Base-by-base conservation (phyloP, 1,284 basidiomycete species). In the Malassezia sympodialis region DNA sequence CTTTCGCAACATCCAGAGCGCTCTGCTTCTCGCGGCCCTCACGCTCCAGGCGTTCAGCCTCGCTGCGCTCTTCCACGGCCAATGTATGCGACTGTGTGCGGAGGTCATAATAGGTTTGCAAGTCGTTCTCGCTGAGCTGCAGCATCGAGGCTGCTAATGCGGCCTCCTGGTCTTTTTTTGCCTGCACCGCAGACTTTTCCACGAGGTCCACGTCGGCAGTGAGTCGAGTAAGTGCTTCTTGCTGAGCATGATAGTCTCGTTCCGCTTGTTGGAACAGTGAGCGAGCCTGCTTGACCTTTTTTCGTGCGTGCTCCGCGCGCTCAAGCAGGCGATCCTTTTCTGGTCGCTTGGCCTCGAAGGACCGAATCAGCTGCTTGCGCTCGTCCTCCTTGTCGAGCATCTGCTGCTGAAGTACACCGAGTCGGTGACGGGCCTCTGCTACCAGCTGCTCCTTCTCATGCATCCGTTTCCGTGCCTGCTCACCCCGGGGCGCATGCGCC, bases 51-150 rank as follows among this genome's bases (percentile, higher is more conserved):
- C 82, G 81, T 61, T 91, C 88, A 4, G 94, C 80, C 21, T 84
- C 80, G 71, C 94, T 89, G 1, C 94, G 85, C 73, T 96, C 90
- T 31, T 84, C 81, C 0, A 90, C 83, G 0, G 87, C 90, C 39
- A 85, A 80, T 2, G 85, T 77, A 58, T 84, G 87, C 6, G 62
- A 67, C 55, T 51, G 89, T 0, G 84, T 83, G 78, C 89, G 59
- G 24, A 71, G 64, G 35, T 60, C 57, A 34, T 86, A 85, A 76
- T 99, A 99, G 69, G 94, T 86, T 44, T 85, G 84, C 10, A 96
- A 77, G 66, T 85, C 88, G 52, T 86, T 85, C 67, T 88, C 84
- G 55, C 82, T 87, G 4, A 98, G 78, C 0, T 85, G 84, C 40
- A 88, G 78, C 43, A 88, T 90, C 43, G 83, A 78, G 2, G 65